A percentile compares a stretch with the other conserved stretches of the same genome.
These are phyloP conservation scores for Phialocephala subalpina DNA, from an alignment of 2,329 filamentous ascomycete genomes.

Conservation along the genomic window DNA sequence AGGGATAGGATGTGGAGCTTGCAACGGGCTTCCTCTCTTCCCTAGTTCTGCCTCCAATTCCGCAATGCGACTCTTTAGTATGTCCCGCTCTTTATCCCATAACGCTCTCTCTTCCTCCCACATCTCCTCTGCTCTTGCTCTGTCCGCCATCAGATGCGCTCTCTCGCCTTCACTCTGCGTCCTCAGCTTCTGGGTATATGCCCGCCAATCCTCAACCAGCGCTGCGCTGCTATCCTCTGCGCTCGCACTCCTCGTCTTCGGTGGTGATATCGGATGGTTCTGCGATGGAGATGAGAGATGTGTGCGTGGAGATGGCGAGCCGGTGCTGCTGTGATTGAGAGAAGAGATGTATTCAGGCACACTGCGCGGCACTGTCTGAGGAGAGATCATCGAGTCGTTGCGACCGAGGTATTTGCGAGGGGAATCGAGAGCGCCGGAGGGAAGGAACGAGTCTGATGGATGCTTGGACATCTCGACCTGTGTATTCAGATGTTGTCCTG, in stretches of 20 bases:
- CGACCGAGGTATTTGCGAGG: slow-evolving; percentile 23
- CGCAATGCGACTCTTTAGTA: slow-evolving; percentile 38
- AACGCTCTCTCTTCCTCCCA: slow-evolving; percentile 44
- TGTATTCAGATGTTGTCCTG: neutral
- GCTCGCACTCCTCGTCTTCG: slow-evolving; percentile 41
- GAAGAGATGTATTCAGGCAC: slow-evolving; percentile 31
- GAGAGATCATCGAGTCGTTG: slow-evolving; percentile 28
- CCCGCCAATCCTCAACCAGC: slow-evolving; percentile 43
- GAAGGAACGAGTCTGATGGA: slow-evolving; percentile 39
- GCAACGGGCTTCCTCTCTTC: slow-evolving; percentile 10
- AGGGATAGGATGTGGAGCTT: neutral
- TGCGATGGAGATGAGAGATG: slow-evolving; percentile 32
- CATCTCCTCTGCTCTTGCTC: slow-evolving; percentile 41
- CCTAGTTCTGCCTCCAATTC: slow-evolving; percentile 38
- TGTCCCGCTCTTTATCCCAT: slow-evolving; percentile 43
- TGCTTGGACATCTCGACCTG: slow-evolving; percentile 32
- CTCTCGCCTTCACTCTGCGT: slow-evolving; percentile 43
- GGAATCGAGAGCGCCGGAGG: slow-evolving; percentile 38
- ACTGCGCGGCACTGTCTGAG: slow-evolving; percentile 31
- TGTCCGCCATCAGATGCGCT: slow-evolving; percentile 43
- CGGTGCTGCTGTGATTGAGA: slow-evolving; percentile 18
- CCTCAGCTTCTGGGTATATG: slow-evolving; percentile 41
- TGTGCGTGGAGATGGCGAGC: slow-evolving; percentile 23
- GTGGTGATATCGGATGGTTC: slow-evolving; percentile 39
- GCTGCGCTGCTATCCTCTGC: slow-evolving; percentile 37